Evolutionary conservation across 306 rosid genomes (phyloP).

Genomic region (Spatholobus suberectus): DNA sequence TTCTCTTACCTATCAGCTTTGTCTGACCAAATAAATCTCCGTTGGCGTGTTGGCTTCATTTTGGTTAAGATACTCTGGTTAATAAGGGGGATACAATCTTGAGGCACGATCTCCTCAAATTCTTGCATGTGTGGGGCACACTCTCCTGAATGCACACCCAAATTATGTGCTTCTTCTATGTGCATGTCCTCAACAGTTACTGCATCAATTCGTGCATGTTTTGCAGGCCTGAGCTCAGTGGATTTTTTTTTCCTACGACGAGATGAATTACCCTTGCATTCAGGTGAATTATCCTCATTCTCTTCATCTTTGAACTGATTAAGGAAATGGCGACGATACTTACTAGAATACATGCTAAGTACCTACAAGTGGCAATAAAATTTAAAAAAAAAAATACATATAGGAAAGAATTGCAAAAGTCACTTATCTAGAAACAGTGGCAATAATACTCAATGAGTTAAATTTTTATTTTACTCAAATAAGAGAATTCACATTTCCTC

Average conservation of each 20-base stretch:
- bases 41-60: slow-evolving; percentile 70
- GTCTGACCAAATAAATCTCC: slow-evolving; percentile 85
- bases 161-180: slow-evolving; percentile 48
- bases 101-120: slow-evolving; percentile 53
- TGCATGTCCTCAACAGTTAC: slow-evolving; percentile 40
- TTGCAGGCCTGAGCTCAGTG: slow-evolving; percentile 55
- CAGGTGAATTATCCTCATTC: slow-evolving; percentile 43
- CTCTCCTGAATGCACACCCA: slow-evolving; percentile 50
- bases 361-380: slow-evolving; percentile 62
- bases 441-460: slow-evolving; percentile 19
- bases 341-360: slow-evolving; percentile 70
- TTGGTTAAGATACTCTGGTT: slow-evolving; percentile 52
- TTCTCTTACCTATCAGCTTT: slow-evolving; percentile 81
- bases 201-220: slow-evolving; percentile 54
- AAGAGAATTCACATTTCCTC: not conserved
- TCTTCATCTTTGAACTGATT: slow-evolving; percentile 51
- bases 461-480: not conserved
- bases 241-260: slow-evolving; percentile 45
- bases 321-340: slow-evolving; percentile 61
- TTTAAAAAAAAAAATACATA: not conserved
- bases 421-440: slow-evolving; percentile 21
- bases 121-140: slow-evolving; percentile 42
- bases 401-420: slow-evolving; percentile 22
- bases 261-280: slow-evolving; percentile 48
- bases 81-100: slow-evolving; percentile 53